Evolutionary conservation across 257 asterid genomes (phyloP).

Genomic region (Nicotiana attenuata): DNA sequence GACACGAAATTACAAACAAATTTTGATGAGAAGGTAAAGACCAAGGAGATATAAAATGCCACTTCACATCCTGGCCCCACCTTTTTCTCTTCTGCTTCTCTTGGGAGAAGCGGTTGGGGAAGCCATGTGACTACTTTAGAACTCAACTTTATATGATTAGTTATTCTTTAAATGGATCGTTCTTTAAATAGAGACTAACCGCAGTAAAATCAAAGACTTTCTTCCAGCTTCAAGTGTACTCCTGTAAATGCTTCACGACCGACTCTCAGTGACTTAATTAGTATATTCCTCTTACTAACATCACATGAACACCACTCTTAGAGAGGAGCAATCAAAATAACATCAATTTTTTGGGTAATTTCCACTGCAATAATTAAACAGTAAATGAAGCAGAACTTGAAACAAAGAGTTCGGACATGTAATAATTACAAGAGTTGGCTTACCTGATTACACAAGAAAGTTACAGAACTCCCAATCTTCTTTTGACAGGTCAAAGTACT

Average conservation of each 20-base stretch:
- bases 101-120: neutral
- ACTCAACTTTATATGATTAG: neutral
- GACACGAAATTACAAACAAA: neutral
- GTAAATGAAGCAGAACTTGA: neutral
- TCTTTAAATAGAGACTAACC: neutral
- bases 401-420: neutral
- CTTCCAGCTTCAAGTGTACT: neutral
- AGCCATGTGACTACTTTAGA: neutral
- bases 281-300: neutral
- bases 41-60: neutral
- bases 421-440: neutral
- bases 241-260: neutral
- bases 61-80: neutral
- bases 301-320: neutral
- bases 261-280: neutral
- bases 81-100: neutral
- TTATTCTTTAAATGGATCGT: neutral
- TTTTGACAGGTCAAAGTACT: conserved; percentile 74
- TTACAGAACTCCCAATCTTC: conserved; percentile 79
- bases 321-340: neutral
- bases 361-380: neutral
- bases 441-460: conserved; percentile 40
- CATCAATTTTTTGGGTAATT: neutral
- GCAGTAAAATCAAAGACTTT: neutral
- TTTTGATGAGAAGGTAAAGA: neutral